These are phyloP conservation scores for Globisporangium rhizosaccharum DNA, from an alignment of 352 stramenopile species.

Conservation along the genomic window DNA sequence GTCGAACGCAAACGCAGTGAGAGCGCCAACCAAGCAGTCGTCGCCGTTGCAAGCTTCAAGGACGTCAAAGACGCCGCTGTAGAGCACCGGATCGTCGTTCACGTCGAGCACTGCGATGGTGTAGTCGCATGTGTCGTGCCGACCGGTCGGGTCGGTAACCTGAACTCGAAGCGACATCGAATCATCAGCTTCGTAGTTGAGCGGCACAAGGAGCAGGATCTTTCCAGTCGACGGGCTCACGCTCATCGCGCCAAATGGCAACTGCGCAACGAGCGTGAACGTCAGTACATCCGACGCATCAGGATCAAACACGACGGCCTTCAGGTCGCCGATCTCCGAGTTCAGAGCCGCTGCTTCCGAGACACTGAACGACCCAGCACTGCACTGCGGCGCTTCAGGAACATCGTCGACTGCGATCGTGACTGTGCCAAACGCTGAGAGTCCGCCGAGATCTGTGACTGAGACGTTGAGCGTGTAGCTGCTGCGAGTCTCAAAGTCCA, in stretches of 20 bases:
- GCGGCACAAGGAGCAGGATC: constrained; percentile 15
- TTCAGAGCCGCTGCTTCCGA: constrained; percentile 17
- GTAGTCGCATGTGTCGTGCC: constrained; percentile 37
- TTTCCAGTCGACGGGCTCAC: constrained; percentile 11
- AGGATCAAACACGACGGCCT: not conserved
- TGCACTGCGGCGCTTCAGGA: constrained; percentile 36
- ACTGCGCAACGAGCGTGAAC: constrained; percentile 8
- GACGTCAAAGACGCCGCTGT: constrained; percentile 36
- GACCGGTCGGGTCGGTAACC: constrained; percentile 37
- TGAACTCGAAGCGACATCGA: constrained; percentile 27
- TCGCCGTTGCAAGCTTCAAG: constrained; percentile 35
- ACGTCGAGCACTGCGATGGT: constrained; percentile 32
- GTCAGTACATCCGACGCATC: constrained; percentile 1
- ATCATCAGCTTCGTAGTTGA: constrained; percentile 43
- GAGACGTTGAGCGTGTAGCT: constrained; percentile 37
- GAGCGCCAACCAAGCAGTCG: constrained; percentile 37
- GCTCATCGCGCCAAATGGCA: not conserved
- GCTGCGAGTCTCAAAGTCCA: constrained; percentile 36
- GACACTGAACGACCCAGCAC: constrained; percentile 16
- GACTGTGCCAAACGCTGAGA: constrained; percentile 22
- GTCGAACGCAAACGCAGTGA: constrained; percentile 34
- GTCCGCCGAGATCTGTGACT: constrained; percentile 30
- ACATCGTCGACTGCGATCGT: constrained; percentile 30
- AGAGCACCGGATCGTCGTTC: constrained; percentile 38
- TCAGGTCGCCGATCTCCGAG: constrained; percentile 4